Percentiles rank a stretch among this genome's conserved stretches.
phyloP scores from a whole-genome alignment of 2,329 filamentous ascomycete species.

The Penicillium palitans region DNA sequence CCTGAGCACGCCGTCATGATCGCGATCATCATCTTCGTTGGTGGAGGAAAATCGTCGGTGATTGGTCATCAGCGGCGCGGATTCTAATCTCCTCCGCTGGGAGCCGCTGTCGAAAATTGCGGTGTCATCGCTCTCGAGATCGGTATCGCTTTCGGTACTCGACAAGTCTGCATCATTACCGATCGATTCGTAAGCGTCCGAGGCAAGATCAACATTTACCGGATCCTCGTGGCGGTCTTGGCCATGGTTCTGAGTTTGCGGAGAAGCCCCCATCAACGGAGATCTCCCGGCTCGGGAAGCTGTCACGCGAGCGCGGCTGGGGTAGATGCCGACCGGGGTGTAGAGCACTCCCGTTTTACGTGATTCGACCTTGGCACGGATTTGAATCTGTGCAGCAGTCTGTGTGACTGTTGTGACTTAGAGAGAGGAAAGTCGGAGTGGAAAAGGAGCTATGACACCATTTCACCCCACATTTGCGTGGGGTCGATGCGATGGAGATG shows the following conservation, averaged over 20 bases:
- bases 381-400: too few relatives aligned
- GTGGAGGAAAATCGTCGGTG: constrained; percentile 17
- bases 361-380: too few relatives aligned
- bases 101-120: constrained; percentile 17
- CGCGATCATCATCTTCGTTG: constrained; percentile 19
- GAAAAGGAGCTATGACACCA: constrained; percentile 3
- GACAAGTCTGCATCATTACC: constrained; percentile 2
- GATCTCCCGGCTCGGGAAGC: constrained; percentile 5
- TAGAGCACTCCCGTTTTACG: neutral
- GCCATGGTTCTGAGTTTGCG: constrained; percentile 10
- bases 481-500: neutral
- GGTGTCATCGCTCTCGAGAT: constrained; percentile 22
- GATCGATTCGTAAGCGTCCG: neutral
- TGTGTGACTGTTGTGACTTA: neutral
- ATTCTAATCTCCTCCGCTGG: constrained; percentile 11
- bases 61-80: constrained; percentile 17
- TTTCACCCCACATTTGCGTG: constrained; percentile 2
- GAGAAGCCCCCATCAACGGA: constrained; percentile 23
- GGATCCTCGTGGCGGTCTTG: constrained; percentile 9
- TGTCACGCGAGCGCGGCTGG: constrained; percentile 2
- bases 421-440: neutral
- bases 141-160: constrained; percentile 13
- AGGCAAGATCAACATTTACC: constrained; percentile 1
- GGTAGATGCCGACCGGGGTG: neutral
- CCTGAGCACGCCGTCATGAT: constrained; percentile 13